phyloP scores from a whole-genome alignment of 768 basidiomycete species.

The Pisolithus microcarpus region DNA sequence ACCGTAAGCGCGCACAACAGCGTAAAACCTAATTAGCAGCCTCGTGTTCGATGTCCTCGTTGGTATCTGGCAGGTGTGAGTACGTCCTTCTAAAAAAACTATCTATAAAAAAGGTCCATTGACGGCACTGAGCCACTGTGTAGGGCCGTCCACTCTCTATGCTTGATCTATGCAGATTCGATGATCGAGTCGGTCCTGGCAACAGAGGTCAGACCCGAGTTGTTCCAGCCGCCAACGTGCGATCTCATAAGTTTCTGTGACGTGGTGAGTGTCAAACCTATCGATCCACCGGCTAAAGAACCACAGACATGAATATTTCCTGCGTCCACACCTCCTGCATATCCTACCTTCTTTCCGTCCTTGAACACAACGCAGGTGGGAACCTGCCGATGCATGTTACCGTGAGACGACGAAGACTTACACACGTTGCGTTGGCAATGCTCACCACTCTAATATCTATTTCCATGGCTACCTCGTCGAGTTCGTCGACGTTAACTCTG shows the following conservation, averaged over 20 bases:
- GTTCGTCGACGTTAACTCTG: conserved; percentile 68
- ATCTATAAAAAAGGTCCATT: no score
- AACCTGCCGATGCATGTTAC: conserved; percentile 5
- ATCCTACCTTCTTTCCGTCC: conserved; percentile 22
- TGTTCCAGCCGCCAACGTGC: conserved; percentile 9
- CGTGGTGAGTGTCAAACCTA: neutral
- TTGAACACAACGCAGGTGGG: conserved; percentile 26
- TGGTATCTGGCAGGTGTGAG: no score
- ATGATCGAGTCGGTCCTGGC: neutral
- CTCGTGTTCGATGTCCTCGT: no score
- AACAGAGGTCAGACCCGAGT: neutral
- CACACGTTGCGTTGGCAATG: neutral
- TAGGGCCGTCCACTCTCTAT: no score
- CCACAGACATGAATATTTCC: conserved; percentile 19
- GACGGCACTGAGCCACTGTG: no score
- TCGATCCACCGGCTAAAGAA: conserved; percentile 1
- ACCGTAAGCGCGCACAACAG: no score
- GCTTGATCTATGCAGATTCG: neutral
- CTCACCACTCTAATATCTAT: conserved; percentile 57
- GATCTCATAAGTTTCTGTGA: conserved; percentile 17
- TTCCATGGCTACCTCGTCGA: conserved; percentile 46
- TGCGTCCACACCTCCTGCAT: conserved; percentile 19
- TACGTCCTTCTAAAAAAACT: no score
- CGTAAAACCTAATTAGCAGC: no score
- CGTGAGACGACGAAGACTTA: no score